A percentile compares a stretch with the other conserved stretches of the same genome.
These are phyloP conservation scores for barley (Hordeum vulgare) DNA, from an alignment of 176 grass and related monocot species.

Conservation along the genomic window DNA sequence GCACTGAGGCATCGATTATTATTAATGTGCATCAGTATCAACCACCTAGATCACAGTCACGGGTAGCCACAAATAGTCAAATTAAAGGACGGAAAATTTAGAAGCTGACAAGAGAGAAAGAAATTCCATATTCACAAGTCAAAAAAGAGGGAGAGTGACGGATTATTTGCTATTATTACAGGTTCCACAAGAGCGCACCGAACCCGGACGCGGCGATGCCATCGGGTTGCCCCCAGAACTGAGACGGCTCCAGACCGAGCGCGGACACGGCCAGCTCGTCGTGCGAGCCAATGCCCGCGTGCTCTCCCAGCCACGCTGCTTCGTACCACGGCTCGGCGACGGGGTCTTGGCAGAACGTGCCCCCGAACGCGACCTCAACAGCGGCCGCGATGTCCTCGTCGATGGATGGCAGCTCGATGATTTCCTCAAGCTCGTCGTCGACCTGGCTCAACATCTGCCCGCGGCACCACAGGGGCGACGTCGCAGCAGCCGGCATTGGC, in stretches of 20 bases:
- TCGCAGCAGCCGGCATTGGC: not conserved
- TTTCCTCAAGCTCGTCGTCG: constrained; percentile 60
- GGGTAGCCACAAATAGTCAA: not conserved
- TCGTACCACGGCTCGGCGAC: constrained; percentile 16
- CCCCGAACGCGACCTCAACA: not conserved
- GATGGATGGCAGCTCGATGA: constrained; percentile 45
- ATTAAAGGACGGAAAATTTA: not conserved
- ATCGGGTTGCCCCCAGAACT: constrained; percentile 21
- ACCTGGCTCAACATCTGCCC: not conserved
- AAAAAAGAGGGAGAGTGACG: not conserved
- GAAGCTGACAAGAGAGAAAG: not conserved
- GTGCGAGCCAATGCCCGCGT: constrained; percentile 2
- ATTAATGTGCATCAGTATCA: not conserved
- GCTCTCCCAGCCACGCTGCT: constrained; percentile 9
- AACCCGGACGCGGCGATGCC: not conserved
- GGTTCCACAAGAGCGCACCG: constrained; percentile 26
- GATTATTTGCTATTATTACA: not conserved
- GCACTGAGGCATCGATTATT: not conserved
- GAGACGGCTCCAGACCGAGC: not conserved
- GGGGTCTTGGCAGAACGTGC: not conserved
- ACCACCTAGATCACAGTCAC: not conserved
- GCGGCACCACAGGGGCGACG: not conserved
- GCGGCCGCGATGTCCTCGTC: constrained; percentile 6
- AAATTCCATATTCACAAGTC: constrained; percentile 18
- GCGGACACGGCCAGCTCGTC: not conserved